phyloP scores from a whole-genome alignment of 2,329 filamentous ascomycete genomes.

The Epichloe glyceriae region DNA sequence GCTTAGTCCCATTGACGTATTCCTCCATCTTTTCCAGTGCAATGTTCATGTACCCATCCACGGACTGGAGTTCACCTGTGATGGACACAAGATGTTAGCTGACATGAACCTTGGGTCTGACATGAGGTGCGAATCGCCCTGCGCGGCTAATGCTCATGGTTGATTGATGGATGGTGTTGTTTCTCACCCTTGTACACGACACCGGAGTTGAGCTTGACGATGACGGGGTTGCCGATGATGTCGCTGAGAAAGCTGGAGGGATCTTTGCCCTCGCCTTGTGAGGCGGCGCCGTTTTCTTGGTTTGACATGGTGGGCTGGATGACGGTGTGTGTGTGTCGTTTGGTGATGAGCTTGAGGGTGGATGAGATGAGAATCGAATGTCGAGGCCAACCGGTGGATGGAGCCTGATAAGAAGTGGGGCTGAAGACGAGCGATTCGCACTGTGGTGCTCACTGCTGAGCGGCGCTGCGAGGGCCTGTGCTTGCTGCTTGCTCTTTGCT shows the following conservation, averaged over 20 bases:
- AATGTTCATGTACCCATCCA: constrained; percentile 99
- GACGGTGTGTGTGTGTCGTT: neutral
- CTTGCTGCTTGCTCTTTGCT: no score
- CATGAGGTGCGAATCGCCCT: neutral
- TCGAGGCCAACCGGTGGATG: no score
- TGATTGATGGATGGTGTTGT: neutral
- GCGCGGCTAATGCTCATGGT: no score
- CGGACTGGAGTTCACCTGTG: constrained; percentile 86
- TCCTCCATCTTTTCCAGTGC: constrained; percentile 92
- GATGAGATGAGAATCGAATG: neutral
- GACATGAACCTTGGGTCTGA: neutral
- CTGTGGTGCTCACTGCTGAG: neutral
- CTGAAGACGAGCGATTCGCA: neutral
- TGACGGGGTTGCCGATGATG: constrained; percentile 88
- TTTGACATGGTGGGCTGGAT: constrained; percentile 3
- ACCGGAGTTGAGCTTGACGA: constrained; percentile 96
- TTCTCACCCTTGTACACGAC: constrained; percentile 84
- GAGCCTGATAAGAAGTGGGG: neutral
- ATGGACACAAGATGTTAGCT: neutral
- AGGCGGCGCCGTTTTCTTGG: constrained; percentile 55
- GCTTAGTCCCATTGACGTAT: constrained; percentile 72
- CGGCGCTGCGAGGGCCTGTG: no score
- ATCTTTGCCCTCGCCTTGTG: constrained; percentile 66
- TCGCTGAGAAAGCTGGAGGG: constrained; percentile 87
- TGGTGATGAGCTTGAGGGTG: neutral